Evolutionary conservation across 805 yeast species (phyloP).

Genomic region (Lipomyces sp.): DNA sequence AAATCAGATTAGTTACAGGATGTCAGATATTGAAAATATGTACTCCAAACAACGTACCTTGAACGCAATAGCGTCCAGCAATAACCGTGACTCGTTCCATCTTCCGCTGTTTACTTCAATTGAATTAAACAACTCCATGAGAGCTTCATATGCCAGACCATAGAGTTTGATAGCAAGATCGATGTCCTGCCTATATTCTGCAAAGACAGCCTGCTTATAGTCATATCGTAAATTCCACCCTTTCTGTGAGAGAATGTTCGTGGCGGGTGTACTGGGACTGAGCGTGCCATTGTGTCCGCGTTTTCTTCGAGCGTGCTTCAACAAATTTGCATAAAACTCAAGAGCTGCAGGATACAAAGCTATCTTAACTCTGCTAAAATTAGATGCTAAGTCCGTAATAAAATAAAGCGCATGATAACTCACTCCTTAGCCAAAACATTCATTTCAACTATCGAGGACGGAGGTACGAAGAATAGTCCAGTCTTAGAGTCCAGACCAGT

Average conservation of each 20-base stretch:
- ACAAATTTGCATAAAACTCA: constrained; percentile 46
- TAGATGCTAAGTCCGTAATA: not conserved
- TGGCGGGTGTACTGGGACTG: constrained; percentile 15
- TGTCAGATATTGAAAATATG: no score
- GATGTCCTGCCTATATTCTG: constrained; percentile 48
- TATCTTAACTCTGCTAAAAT: constrained; percentile 35
- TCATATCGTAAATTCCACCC: constrained; percentile 53
- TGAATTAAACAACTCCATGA: constrained; percentile 43
- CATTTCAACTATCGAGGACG: constrained; percentile 44
- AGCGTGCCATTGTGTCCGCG: constrained; percentile 34
- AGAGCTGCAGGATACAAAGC: constrained; percentile 42
- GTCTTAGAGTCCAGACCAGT: constrained; percentile 47
- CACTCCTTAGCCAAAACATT: constrained; percentile 40
- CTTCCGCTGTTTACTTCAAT: constrained; percentile 31
- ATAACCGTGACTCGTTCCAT: constrained; percentile 48
- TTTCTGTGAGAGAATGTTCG: constrained; percentile 33
- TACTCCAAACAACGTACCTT: no score
- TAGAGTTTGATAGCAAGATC: constrained; percentile 51
- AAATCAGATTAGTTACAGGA: not conserved
- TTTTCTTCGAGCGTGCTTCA: constrained; percentile 44
- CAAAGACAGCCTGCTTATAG: constrained; percentile 49
- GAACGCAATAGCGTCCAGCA: constrained; percentile 59
- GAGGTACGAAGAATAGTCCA: constrained; percentile 46
- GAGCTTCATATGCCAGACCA: constrained; percentile 53
- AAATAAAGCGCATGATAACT: constrained; percentile 17